A percentile compares a stretch with the other conserved stretches of the same genome.
Conservation (phyloP, 805 yeast genomes). For the Saccharomyces mikatae region DNA sequence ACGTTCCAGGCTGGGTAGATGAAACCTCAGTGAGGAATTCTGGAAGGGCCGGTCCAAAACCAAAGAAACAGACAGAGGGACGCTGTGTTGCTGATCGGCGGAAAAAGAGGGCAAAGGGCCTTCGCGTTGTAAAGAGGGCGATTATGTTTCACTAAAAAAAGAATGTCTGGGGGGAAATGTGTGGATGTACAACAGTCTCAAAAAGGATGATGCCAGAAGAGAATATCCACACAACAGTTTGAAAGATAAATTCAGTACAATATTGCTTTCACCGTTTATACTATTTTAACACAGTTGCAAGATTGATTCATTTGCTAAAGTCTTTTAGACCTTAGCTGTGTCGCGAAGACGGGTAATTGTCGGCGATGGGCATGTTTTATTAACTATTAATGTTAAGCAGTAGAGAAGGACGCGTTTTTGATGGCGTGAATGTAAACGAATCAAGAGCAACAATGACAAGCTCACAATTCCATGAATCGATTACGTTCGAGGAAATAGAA, state of each 20-base stretch:
- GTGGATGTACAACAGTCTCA: neutral
- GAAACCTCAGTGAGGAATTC: neutral
- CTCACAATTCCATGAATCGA: neutral
- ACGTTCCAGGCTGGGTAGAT: neutral
- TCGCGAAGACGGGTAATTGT: neutral
- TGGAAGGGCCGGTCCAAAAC: neutral
- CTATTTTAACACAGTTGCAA: neutral
- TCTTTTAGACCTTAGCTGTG: neutral
- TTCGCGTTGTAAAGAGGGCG: neutral
- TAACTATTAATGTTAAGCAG: neutral
- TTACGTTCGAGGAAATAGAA: neutral
- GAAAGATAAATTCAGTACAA: neutral
- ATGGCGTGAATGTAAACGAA: conserved; percentile 2
- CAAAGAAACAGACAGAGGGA: no score
- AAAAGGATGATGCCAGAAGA: neutral
- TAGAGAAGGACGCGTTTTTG: neutral
- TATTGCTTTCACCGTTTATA: neutral
- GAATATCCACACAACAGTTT: neutral
- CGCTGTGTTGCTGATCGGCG: neutral
- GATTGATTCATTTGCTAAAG: neutral
- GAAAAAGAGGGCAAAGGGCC: no score
- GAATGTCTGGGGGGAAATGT: neutral
- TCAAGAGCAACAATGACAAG: conserved; percentile 4
- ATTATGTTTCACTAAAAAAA: no score
- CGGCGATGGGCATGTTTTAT: neutral